Evolutionary conservation across 306 rosid genomes (phyloP), one percentile per base, ranked within the genome.

Genomic region (Coriaria nepalensis): DNA sequence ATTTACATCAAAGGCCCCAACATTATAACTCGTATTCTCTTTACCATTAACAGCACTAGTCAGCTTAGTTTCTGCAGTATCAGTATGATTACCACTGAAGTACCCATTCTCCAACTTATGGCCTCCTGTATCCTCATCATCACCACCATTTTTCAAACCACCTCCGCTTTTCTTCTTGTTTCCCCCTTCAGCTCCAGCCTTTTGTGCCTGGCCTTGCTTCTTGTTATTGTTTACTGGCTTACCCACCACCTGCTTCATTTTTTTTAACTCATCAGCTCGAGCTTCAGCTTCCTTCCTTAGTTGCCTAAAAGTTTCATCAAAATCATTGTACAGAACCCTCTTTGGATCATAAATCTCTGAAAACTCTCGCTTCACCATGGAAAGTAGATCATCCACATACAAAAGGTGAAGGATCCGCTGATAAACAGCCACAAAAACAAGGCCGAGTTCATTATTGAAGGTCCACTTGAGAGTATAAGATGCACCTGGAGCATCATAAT

Each of bases 1-100:
- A 85, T 73, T 79, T 77, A 90, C 95, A 90, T 90, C 98, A 70
- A 90, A 90, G 77, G 97, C 93, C 71, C 95, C 92, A 47, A 52
- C 33, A 63, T 84, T 74, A 62, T 83, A 69, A 65, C 97, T 79
- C 7, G 61, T 73, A 63, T 78, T 79, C 65, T 75, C 94, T 72
- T 77, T 77, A 52, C 81, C 81, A 53, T 73, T 82, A 58, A 60
- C 60, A 41, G 29, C 50, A 58, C 67, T 62, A 59, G 61, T 73
- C 73, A 57, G 29, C 50, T 79, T 81, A 69, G 79, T 47, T 36
- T 63, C 77, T 50, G 69, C 73, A 45, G 37, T 59, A 61, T 57
- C 62, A 68, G 70, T 75, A 71, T 55, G 61, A 79, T 68, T 44
- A 12, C 68, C 78, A 63, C 75, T 75, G 68, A 78, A 70, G 71